Evolutionary conservation across 257 asterid species (phyloP), one percentile per base, ranked within the genome.

Genomic region (Lithospermum erythrorhizon): DNA sequence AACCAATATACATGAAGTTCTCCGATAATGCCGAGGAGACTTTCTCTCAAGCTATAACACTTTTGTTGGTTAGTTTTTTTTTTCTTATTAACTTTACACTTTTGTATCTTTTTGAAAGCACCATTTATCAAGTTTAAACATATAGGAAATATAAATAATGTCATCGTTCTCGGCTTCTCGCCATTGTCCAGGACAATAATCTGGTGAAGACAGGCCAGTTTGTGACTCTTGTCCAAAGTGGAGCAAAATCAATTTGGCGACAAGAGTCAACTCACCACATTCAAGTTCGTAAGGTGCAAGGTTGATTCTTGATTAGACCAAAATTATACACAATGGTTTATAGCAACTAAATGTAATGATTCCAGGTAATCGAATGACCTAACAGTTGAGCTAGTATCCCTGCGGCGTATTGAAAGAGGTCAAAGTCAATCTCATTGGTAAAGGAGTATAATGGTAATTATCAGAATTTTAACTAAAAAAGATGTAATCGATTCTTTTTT

Each of bases 191-290:
- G 98, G 73, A 64, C 30, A 84, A 89, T 79, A 77, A 81, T 63
- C 72, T 84, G 71, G 81, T 93, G 75, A 70, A 61, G 63, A 87
- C 79, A 73, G 98, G 94, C 24, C 95, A 93, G 67, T 73, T 54
- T 58, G 95, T 93, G 27, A 93, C 98, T 48, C 95, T 93, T 35
- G 98, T 89, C 61, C 98, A 93, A 79, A 93, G 98, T 58, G 98
- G 98, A 65, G 90, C 95, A 13, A 96, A 93, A 73, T 95, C 98
- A 68, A 93, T 93, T 72, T 93, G 98, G 98, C 98, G 97, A 27
- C 76, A 82, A 60, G 89, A 88, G 70, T 93, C 97, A 22, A 83
- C 84, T 24, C 98, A 93, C 74, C 98, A 88, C 68, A 93, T 93
- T 70, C 98, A 91, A 83, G 97, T 86, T 59, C 98, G 97, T 63